Evolutionary conservation across 805 yeast species (phyloP).

Genomic region (Phaffomyces opuntiae): DNA sequence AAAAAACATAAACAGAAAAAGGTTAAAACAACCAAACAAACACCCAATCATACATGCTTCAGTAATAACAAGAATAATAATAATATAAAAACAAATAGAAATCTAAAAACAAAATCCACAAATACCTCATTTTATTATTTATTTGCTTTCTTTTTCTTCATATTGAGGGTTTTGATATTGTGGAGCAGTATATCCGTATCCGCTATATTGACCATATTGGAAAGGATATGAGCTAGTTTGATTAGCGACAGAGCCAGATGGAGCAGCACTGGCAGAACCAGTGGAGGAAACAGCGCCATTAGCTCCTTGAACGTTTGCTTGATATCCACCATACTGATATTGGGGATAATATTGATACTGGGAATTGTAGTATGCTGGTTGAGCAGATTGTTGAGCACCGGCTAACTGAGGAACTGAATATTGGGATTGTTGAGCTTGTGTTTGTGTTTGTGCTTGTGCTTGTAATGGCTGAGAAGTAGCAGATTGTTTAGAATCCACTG

Average conservation of each 20-base stretch:
- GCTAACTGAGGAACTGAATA: slow-evolving; percentile 1
- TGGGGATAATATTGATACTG: slow-evolving; percentile 12
- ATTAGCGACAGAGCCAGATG: slow-evolving; percentile 4
- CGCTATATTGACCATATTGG: slow-evolving; percentile 16
- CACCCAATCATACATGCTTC: too few relatives aligned
- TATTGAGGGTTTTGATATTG: slow-evolving; percentile 20
- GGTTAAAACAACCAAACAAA: too few relatives aligned
- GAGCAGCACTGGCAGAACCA: not conserved
- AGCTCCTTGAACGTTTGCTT: not conserved
- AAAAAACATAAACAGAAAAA: too few relatives aligned
- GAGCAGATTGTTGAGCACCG: slow-evolving; percentile 2
- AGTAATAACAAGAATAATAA: not conserved
- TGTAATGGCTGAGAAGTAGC: slow-evolving; percentile 6
- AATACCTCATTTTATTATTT: not conserved
- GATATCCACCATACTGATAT: slow-evolving; percentile 6
- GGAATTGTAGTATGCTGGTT: slow-evolving; percentile 3
- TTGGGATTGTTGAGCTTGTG: slow-evolving; percentile 1
- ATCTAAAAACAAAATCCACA: not conserved
- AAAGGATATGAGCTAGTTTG: slow-evolving; percentile 5
- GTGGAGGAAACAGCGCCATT: slow-evolving; percentile 3
- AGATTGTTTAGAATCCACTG: slow-evolving; percentile 8
- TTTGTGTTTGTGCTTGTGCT: slow-evolving; percentile 1
- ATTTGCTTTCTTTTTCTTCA: slow-evolving; percentile 19
- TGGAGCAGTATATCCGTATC: slow-evolving; percentile 20
- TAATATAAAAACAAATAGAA: not conserved